These are phyloP conservation scores for Zalaria sp. DNA, from an alignment of 2,329 filamentous ascomycete species.

Conservation along the genomic window DNA sequence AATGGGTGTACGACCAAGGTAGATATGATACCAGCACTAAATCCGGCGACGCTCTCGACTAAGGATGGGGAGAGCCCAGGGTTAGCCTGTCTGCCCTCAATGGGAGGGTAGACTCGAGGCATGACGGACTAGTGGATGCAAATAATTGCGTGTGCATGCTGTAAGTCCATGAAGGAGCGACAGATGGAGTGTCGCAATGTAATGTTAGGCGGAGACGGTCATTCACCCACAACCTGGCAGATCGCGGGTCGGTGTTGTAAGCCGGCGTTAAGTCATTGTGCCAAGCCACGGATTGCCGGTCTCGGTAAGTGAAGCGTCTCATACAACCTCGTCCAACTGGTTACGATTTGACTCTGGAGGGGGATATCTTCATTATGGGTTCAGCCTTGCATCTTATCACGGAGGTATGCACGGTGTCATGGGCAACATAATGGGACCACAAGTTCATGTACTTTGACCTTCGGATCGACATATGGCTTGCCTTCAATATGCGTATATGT, in stretches of 20 bases:
- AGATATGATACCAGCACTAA: slow-evolving; percentile 74
- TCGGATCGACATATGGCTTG: too few species aligned
- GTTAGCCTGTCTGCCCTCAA: slow-evolving; percentile 27
- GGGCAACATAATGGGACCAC: too few species aligned
- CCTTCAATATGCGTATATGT: too few species aligned
- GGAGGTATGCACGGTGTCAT: too few species aligned
- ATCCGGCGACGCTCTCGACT: slow-evolving; percentile 78
- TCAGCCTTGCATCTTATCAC: too few species aligned
- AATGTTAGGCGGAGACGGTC: neutral
- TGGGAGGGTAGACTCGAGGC: slow-evolving; percentile 35
- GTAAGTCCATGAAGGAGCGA: neutral
- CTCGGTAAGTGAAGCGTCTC: too few species aligned
- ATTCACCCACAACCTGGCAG: neutral
- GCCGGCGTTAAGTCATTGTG: too few species aligned
- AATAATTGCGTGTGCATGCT: neutral
- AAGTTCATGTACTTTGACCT: too few species aligned
- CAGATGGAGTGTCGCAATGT: neutral
- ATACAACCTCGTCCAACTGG: too few species aligned
- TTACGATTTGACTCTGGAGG: too few species aligned
- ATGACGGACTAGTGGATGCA: slow-evolving; percentile 14
- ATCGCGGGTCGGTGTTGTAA: neutral
- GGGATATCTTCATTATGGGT: too few species aligned
- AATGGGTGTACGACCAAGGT: slow-evolving; percentile 84
- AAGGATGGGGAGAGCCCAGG: slow-evolving; percentile 58
- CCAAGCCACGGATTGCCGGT: too few species aligned